Evolutionary conservation across 495 filamentous ascomycete species (phyloP), one percentile per base, ranked within the genome.

Genomic region (Neurospora sp.): DNA sequence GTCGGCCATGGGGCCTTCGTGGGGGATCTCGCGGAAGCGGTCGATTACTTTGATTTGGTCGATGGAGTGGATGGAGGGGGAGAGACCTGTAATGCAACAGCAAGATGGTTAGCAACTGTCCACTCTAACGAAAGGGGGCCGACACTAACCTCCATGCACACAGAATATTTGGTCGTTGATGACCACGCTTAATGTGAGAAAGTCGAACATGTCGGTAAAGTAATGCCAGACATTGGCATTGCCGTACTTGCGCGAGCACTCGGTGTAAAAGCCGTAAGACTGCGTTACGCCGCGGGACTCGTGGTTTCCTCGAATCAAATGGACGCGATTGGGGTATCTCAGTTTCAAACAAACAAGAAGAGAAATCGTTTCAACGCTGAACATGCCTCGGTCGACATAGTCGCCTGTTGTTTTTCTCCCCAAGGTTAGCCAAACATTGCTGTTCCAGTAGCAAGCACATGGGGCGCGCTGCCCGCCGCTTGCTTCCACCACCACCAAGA

Each of bases 151-250:
- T 75, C 96, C 96, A 81, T 99, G 96, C 7, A 99, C 96, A 80
- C 96, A 99, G 81, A 99, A 98, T 75, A 99, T 98, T 80, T 98
- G 92, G 81, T 99, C 91, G 82, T 98, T 96, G 79, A 99, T 98
- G 73, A 99, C 96, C 44, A 98, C 96, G 74, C 92, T 96, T 65
- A 99, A 84, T 3, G 95, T 97, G 70, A 99, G 87, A 79, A 95
- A 99, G 83, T 99, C 96, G 82, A 99, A 99, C 95, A 99, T 98
- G 83, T 99, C 96, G 70, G 96, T 99, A 77, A 99, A 99, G 81
- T 98, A 95, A 80, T 98, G 96, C 96, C 96, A 99, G 10, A 99
- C 96, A 74, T 96, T 97, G 40, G 96, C 93, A 81, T 96, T 97
- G 73, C 94, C 95, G 81, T 99, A 99, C 81, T 99, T 99, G 71